phyloP scores from a whole-genome alignment of 768 basidiomycete species.

The Russula foetens region DNA sequence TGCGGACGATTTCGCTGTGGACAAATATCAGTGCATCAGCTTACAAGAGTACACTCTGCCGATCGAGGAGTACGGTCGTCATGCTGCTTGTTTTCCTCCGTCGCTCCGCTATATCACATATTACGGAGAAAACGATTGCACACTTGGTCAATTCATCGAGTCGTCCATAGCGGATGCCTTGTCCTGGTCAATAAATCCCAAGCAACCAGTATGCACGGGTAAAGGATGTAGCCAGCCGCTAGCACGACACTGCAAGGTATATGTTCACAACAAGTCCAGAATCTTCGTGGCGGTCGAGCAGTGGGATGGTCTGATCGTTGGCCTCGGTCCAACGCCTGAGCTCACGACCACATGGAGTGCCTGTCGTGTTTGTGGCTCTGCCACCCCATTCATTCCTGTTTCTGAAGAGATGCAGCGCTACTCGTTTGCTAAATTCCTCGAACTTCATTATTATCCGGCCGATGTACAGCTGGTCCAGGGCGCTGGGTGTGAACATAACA shows the following conservation, averaged over 20 bases:
- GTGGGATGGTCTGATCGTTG: constrained; percentile 73
- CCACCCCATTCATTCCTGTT: constrained; percentile 81
- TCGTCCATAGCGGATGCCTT: constrained; percentile 61
- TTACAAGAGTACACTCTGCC: constrained; percentile 78
- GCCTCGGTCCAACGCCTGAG: constrained; percentile 54
- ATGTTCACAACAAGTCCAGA: constrained; percentile 80
- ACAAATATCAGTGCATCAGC: constrained; percentile 87
- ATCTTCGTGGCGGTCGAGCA: constrained; percentile 83
- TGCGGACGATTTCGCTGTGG: constrained; percentile 77
- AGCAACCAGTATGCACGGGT: constrained; percentile 61
- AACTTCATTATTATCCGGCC: constrained; percentile 92
- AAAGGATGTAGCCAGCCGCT: constrained; percentile 80
- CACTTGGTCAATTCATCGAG: constrained; percentile 91
- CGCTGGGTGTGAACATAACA: constrained; percentile 89
- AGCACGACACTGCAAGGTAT: constrained; percentile 81
- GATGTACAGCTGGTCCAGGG: constrained; percentile 79
- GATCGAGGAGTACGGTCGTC: constrained; percentile 52
- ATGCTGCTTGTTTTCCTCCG: constrained; percentile 75
- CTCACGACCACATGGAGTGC: constrained; percentile 87
- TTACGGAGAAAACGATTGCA: constrained; percentile 89
- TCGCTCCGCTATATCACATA: constrained; percentile 67
- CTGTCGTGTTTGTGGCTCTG: constrained; percentile 70
- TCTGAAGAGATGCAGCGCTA: constrained; percentile 90
- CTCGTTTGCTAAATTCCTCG: constrained; percentile 94
- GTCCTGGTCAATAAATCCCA: constrained; percentile 61